phyloP scores from a whole-genome alignment of 176 grass and related monocot species.

The Dendrocalamus sinicus region DNA sequence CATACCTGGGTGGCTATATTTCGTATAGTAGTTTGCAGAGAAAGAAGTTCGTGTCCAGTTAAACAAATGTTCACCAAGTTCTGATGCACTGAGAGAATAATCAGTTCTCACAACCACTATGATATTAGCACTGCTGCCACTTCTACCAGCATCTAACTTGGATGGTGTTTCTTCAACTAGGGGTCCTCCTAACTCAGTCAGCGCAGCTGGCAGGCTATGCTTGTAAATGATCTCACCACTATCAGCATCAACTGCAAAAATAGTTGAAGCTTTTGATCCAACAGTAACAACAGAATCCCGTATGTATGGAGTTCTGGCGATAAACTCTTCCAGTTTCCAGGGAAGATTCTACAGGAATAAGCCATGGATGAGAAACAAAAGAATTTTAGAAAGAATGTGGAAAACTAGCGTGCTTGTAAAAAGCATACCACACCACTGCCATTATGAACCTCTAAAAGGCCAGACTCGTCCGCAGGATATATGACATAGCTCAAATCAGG shows the following conservation, averaged over 20 bases:
- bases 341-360: slow-evolving; percentile 69
- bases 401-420: background rate
- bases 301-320: slow-evolving; percentile 74
- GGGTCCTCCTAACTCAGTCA: slow-evolving; percentile 57
- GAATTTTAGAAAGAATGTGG: background rate
- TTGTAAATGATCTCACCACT: slow-evolving; percentile 81
- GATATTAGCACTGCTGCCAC: slow-evolving; percentile 47
- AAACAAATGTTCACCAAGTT: slow-evolving; percentile 76
- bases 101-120: slow-evolving; percentile 82
- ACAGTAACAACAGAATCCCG: slow-evolving; percentile 77
- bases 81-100: slow-evolving; percentile 84
- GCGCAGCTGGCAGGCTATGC: slow-evolving; percentile 55
- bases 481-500: slow-evolving; percentile 52
- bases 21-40: slow-evolving; percentile 62
- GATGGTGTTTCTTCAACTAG: slow-evolving; percentile 60
- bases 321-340: slow-evolving; percentile 82
- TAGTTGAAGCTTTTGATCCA: slow-evolving; percentile 82
- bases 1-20: slow-evolving; percentile 50
- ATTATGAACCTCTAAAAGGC: slow-evolving; percentile 53
- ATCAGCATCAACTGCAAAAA: slow-evolving; percentile 73
- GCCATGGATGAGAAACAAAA: slow-evolving; percentile 19
- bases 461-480: slow-evolving; percentile 44
- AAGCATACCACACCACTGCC: slow-evolving; percentile 61
- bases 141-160: slow-evolving; percentile 59
- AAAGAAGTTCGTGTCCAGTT: slow-evolving; percentile 82